These are phyloP conservation scores for Pseudophaeomoniella oleicola DNA, from an alignment of 2,329 filamentous ascomycete species.

Conservation along the genomic window DNA sequence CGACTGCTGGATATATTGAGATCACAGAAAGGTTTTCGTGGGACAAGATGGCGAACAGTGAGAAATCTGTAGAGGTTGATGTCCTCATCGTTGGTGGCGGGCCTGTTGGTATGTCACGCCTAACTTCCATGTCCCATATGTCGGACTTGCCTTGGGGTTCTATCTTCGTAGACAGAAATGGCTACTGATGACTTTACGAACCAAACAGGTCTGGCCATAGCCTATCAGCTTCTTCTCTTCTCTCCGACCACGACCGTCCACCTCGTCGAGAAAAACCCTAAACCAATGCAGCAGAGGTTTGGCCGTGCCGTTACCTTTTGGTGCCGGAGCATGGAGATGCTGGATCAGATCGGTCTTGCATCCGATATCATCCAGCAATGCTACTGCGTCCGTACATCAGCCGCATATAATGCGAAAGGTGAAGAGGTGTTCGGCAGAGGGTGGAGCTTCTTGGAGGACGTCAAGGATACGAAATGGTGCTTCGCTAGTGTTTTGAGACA, in stretches of 20 bases:
- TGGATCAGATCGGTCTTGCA: constrained; percentile 36
- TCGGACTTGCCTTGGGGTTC: no score
- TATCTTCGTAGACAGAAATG: no score
- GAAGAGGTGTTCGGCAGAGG: constrained; percentile 30
- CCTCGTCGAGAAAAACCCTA: constrained; percentile 35
- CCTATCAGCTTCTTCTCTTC: constrained; percentile 30
- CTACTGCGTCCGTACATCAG: constrained; percentile 36
- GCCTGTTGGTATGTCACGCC: constrained; percentile 29
- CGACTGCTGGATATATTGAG: no score
- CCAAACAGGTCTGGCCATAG: constrained; percentile 19
- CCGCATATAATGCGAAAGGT: constrained; percentile 32
- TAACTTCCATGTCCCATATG: no score
- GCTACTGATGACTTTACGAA: neutral
- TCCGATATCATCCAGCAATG: constrained; percentile 37
- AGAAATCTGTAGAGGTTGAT: constrained; percentile 9
- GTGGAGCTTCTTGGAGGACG: constrained; percentile 39
- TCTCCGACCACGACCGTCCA: constrained; percentile 21
- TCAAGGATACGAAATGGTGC: constrained; percentile 36
- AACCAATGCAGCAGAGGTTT: constrained; percentile 35
- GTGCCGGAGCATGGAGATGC: constrained; percentile 35
- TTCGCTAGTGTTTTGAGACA: constrained; percentile 40
- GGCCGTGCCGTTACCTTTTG: constrained; percentile 41
- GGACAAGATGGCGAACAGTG: no score
- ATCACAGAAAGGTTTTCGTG: no score
- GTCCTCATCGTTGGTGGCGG: constrained; percentile 30